Conservation (phyloP, 495 filamentous ascomycete genomes). For the Terfezia boudieri region DNA sequence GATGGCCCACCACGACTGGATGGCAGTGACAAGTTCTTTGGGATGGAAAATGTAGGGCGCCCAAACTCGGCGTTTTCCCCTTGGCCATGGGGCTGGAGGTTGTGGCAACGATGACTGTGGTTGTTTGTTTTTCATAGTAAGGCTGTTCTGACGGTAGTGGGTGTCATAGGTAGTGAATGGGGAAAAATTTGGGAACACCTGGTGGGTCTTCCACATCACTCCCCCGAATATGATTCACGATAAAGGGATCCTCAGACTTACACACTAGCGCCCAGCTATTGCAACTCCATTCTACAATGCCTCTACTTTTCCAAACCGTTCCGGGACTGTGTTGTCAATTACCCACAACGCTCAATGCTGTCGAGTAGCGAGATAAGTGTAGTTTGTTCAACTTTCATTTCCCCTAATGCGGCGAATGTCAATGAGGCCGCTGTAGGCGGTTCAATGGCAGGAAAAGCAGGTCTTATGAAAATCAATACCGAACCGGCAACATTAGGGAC, state of each 20-base stretch:
- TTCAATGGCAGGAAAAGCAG: neutral
- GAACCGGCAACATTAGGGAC: slow-evolving; percentile 12
- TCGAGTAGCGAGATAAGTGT: neutral
- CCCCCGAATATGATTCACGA: neutral
- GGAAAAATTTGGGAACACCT: slow-evolving; percentile 80
- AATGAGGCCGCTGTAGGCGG: slow-evolving; percentile 18
- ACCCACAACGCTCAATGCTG: slow-evolving; percentile 34
- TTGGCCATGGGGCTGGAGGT: too few relatives aligned
- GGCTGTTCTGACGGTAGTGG: too few relatives aligned
- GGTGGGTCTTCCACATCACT: slow-evolving; percentile 31
- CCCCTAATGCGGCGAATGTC: slow-evolving; percentile 26
- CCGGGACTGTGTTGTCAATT: slow-evolving; percentile 84
- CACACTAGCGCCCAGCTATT: slow-evolving; percentile 39
- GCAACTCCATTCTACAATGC: slow-evolving; percentile 93
- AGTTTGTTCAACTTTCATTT: slow-evolving; percentile 24
- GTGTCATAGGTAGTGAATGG: neutral
- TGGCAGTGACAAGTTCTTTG: slow-evolving; percentile 96
- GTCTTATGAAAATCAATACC: slow-evolving; percentile 26
- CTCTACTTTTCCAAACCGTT: slow-evolving; percentile 90
- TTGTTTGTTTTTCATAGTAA: too few relatives aligned
- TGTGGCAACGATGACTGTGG: too few relatives aligned
- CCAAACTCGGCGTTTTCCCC: neutral
- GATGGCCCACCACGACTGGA: slow-evolving; percentile 27
- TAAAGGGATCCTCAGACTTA: too few relatives aligned
- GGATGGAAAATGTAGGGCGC: slow-evolving; percentile 70